A percentile compares a stretch with the other conserved stretches of the same genome.
Evolutionary conservation across 2,329 filamentous ascomycete species (phyloP).

Genomic region (Microdochium trichocladiopsis): DNA sequence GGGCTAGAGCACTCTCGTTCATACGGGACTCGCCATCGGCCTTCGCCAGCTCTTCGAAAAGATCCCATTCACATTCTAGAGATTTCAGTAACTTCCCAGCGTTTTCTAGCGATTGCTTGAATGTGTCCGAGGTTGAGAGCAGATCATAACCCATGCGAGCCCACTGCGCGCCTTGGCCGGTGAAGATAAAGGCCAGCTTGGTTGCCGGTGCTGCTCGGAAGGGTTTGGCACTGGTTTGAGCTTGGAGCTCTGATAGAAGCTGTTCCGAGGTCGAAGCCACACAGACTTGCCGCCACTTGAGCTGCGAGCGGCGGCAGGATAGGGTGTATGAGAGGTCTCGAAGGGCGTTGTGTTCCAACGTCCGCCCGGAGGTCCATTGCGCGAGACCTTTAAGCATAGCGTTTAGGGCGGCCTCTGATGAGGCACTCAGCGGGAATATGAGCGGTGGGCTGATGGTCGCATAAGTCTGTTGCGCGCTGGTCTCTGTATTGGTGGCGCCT

Average conservation of each 20-base stretch:
- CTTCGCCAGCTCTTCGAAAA: conserved; percentile 13
- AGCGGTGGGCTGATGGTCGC: not conserved
- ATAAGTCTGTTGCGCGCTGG: not conserved
- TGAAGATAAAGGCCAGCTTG: conserved; percentile 17
- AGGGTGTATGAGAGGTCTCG: conserved; percentile 21
- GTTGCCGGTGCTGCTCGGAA: not conserved
- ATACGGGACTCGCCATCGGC: conserved; percentile 6
- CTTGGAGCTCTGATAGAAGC: conserved; percentile 3
- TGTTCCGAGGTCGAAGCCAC: conserved; percentile 10
- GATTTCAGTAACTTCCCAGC: conserved; percentile 7
- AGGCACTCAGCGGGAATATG: not conserved
- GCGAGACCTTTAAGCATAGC: not conserved
- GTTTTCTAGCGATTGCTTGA: conserved; percentile 9
- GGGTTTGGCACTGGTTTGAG: not conserved
- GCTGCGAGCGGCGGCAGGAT: conserved; percentile 16
- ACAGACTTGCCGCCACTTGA: conserved; percentile 3
- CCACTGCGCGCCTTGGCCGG: conserved; percentile 24
- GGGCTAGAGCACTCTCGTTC: not conserved
- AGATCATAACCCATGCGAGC: conserved; percentile 14
- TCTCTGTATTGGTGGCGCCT: no score
- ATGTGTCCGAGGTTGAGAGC: conserved; percentile 6
- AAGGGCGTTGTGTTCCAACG: not conserved
- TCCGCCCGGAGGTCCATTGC: not conserved
- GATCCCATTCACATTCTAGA: conserved; percentile 2
- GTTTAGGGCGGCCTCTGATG: not conserved